These are phyloP conservation scores for Rhododendron williamsianum DNA, from an alignment of 148 eudicot species.

Conservation along the genomic window DNA sequence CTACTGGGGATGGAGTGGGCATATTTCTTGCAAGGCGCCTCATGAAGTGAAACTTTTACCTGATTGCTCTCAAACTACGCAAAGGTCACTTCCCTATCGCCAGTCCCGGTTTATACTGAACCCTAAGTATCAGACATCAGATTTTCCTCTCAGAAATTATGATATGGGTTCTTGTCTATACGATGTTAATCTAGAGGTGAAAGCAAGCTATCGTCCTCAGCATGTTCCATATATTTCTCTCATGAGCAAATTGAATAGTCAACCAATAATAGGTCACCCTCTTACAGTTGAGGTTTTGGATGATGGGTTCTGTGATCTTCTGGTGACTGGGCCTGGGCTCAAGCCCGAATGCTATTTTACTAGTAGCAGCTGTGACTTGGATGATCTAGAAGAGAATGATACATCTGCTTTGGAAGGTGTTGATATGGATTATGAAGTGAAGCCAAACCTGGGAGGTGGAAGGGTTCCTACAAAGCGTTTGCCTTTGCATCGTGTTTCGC, in stretches of 20 bases:
- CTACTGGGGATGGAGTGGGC: slow-evolving; percentile 36
- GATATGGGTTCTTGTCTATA: slow-evolving; percentile 27
- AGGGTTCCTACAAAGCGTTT: slow-evolving; percentile 26
- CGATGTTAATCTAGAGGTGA: slow-evolving; percentile 62
- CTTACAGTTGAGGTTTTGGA: slow-evolving; percentile 57
- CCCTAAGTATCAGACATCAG: slow-evolving; percentile 41
- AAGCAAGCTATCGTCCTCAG: slow-evolving; percentile 47
- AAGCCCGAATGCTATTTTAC: slow-evolving; percentile 17
- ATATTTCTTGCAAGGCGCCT: slow-evolving; percentile 11
- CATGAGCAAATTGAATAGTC: slow-evolving; percentile 63
- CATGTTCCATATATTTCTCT: slow-evolving; percentile 78
- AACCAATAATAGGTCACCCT: slow-evolving; percentile 73
- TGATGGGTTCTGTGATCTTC: slow-evolving; percentile 47
- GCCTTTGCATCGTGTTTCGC: slow-evolving; percentile 22
- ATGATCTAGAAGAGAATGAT: slow-evolving; percentile 19
- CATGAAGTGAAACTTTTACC: slow-evolving; percentile 11
- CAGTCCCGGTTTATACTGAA: slow-evolving; percentile 45
- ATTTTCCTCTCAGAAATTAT: slow-evolving; percentile 21
- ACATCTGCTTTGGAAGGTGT: slow-evolving; percentile 9
- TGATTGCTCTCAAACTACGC: slow-evolving; percentile 13
- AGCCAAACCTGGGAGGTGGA: slow-evolving; percentile 20
- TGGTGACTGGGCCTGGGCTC: slow-evolving; percentile 10
- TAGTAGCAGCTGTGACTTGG: slow-evolving; percentile 42
- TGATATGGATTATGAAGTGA: slow-evolving; percentile 10
- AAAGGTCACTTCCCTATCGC: slow-evolving; percentile 41